These are phyloP conservation scores for Lodderomyces elongisporus DNA, from an alignment of 1,139 yeast species.

Conservation along the genomic window DNA sequence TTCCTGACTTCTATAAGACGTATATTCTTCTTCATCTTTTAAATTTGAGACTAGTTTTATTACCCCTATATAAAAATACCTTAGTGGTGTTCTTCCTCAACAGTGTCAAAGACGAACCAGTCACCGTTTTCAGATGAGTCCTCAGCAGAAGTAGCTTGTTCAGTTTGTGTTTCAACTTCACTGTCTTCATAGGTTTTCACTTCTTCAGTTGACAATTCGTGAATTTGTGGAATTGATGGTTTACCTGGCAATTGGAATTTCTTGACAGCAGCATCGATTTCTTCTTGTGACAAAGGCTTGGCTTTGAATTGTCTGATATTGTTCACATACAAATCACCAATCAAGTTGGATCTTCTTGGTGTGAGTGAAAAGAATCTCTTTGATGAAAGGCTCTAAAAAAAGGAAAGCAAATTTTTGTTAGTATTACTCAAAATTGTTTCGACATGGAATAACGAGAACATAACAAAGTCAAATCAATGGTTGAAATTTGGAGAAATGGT, in stretches of 20 bases:
- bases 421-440: too few relatives aligned
- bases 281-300: conserved; percentile 64
- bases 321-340: conserved; percentile 81
- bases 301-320: conserved; percentile 89
- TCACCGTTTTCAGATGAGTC: conserved; percentile 59
- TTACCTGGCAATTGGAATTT: conserved; percentile 75
- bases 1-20: too few relatives aligned
- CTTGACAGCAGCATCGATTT: conserved; percentile 74
- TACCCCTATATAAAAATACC: too few relatives aligned
- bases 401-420: background rate
- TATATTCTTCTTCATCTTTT: too few relatives aligned
- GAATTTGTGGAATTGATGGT: conserved; percentile 63
- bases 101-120: conserved; percentile 79
- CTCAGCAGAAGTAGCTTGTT: conserved; percentile 30
- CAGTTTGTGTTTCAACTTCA: conserved; percentile 63
- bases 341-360: conserved; percentile 52
- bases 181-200: conserved; percentile 70
- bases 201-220: conserved; percentile 69
- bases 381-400: conserved; percentile 21
- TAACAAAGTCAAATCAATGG: too few relatives aligned
- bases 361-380: conserved; percentile 44
- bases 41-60: too few relatives aligned
- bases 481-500: too few relatives aligned
- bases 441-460: background rate
- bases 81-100: conserved; percentile 51